Evolutionary conservation across 2,329 filamentous ascomycete species (phyloP), one percentile per base, ranked within the genome.

Genomic region (Pseudogymnoascus sp.): DNA sequence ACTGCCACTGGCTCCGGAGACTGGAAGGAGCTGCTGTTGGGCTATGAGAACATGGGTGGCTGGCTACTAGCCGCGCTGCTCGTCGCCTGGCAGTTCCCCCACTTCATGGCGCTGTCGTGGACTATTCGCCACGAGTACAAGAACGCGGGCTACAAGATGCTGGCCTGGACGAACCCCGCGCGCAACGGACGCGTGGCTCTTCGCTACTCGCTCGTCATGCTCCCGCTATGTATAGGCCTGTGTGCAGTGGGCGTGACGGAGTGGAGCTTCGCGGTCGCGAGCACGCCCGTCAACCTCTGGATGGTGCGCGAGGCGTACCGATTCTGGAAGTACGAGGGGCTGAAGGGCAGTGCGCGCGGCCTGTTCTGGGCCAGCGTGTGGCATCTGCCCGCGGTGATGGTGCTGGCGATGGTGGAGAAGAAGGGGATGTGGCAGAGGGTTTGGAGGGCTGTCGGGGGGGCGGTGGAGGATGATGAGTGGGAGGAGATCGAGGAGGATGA

Each of bases 351-450:
- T 16, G 93, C 95, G 1, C 84, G 91, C 63, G 88, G 88, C 0
- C 76, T 99, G 61, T 99, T 99, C 75, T 99, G 95, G 95, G 93
- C 95, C 1, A 96, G 91, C 74, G 91, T 99, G 8, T 97, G 93
- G 95, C 93, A 97, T 77, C 75, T 99, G 59, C 95, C 95, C 0
- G 89, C 88, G 25, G 83, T 97, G 43, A 86, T 99, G 81, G 91
- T 97, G 56, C 79, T 97, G 65, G 93, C 92, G 2, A 88, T 97
- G 75, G 84, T 89, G 63, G 91, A 96, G 76, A 99, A 99, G 83
- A 96, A 92, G 78, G 93, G 93, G 0, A 82, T 96, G 76, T 95
- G 91, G 91, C 83, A 86, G 67, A 83, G 92, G 14, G 84, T 93
- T n/a, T 93, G 89, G 86, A 83, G 80, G 63, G 84, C 85, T 63